phyloP scores from a whole-genome alignment of 352 stramenopile genomes.

The Pythium phragmitis region DNA sequence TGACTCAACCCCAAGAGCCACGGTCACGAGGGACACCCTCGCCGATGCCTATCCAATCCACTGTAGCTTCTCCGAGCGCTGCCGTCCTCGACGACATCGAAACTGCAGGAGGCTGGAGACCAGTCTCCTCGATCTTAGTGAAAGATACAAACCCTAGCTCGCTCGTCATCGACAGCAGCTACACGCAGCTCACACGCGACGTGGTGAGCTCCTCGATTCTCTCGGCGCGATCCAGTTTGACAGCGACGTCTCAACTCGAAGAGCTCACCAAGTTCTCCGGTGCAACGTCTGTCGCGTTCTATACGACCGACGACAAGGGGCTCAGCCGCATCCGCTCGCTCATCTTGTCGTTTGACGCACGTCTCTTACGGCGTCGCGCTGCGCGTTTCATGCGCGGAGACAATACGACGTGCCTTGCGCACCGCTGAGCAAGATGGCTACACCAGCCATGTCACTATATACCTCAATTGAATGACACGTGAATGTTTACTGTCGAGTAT shows the following conservation, averaged over 20 bases:
- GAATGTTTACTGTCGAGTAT: not conserved
- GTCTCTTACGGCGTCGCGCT: constrained; percentile 8
- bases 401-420: not conserved
- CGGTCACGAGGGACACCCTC: not conserved
- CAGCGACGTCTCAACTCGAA: not conserved
- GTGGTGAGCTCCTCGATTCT: constrained; percentile 26
- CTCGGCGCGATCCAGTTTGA: constrained; percentile 1
- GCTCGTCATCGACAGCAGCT: constrained; percentile 22
- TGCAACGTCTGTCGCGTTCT: constrained; percentile 20
- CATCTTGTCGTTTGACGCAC: constrained; percentile 12
- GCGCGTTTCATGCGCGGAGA: constrained; percentile 1
- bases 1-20: not conserved
- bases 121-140: constrained; percentile 13
- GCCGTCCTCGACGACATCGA: constrained; percentile 22
- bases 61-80: not conserved
- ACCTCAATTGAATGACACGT: constrained; percentile 3
- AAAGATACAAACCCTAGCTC: not conserved
- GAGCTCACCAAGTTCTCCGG: constrained; percentile 24
- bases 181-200: constrained; percentile 28
- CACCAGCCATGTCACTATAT: constrained; percentile 13
- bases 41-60: not conserved
- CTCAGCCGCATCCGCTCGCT: not conserved
- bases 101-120: constrained; percentile 22
- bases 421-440: constrained; percentile 16
- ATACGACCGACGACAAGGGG: constrained; percentile 16